Percentiles rank a stretch among this genome's conserved stretches.
These are phyloP conservation scores for Ceratorhiza oryzae-sativae DNA, from an alignment of 1,284 basidiomycete species.

Conservation along the genomic window DNA sequence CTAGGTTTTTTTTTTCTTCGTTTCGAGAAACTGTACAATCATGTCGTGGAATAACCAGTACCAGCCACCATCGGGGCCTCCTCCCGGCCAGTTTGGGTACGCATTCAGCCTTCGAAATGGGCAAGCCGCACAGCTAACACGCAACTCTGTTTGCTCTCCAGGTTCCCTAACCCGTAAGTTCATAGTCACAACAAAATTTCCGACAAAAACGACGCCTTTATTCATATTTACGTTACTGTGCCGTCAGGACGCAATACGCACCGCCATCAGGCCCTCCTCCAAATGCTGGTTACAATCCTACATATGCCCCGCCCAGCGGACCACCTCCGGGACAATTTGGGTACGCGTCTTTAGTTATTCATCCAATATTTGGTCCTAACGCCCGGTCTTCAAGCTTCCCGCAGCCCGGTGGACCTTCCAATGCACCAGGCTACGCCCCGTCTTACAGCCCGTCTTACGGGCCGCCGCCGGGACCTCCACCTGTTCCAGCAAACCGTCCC, in stretches of 20 bases:
- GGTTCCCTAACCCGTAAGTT: slow-evolving; percentile 30
- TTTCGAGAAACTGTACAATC: background rate
- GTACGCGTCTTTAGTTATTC: background rate
- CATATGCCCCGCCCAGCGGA: slow-evolving; percentile 13
- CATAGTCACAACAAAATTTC: background rate
- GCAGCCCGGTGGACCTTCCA: slow-evolving; percentile 16
- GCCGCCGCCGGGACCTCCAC: slow-evolving; percentile 22
- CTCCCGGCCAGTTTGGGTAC: slow-evolving; percentile 35
- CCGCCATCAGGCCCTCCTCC: slow-evolving; percentile 22
- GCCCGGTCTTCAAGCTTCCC: slow-evolving; percentile 2
- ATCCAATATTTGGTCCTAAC: background rate
- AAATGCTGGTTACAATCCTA: slow-evolving; percentile 12
- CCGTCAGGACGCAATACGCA: slow-evolving; percentile 26
- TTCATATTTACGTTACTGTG: slow-evolving; percentile 15
- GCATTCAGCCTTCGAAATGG: background rate
- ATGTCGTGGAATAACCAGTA: slow-evolving; percentile 39
- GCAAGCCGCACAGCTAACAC: slow-evolving; percentile 26
- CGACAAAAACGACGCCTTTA: background rate
- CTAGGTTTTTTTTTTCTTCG: background rate
- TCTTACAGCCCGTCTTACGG: slow-evolving; percentile 24
- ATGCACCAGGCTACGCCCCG: slow-evolving; percentile 7
- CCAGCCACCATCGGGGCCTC: slow-evolving; percentile 31
- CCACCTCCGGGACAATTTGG: slow-evolving; percentile 30
- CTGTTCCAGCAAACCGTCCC: slow-evolving; percentile 28
- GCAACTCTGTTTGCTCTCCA: background rate